phyloP scores from a whole-genome alignment of 2,329 filamentous ascomycete species.

The Colletotrichum sidae region DNA sequence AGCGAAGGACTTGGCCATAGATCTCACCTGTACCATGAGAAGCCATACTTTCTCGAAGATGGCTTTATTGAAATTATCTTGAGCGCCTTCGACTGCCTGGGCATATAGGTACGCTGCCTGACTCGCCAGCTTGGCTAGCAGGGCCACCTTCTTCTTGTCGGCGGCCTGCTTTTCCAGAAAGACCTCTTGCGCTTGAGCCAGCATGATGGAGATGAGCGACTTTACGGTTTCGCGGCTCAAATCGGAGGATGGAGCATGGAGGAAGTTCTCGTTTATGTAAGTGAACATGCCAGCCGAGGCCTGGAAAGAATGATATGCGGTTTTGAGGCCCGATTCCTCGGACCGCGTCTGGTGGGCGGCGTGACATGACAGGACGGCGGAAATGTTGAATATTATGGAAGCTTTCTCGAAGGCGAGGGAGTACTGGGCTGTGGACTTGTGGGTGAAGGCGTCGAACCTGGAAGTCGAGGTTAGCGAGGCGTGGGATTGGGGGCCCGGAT shows the following conservation, averaged over 20 bases:
- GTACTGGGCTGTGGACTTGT: conserved; percentile 96
- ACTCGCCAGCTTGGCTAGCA: conserved; percentile 92
- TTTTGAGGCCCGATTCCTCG: conserved; percentile 93
- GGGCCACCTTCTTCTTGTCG: conserved; percentile 90
- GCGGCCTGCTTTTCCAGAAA: conserved; percentile 96
- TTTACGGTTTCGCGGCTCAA: conserved; percentile 96
- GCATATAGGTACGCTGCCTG: conserved; percentile 90
- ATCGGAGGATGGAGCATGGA: conserved; percentile 97
- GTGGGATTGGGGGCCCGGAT: conserved; percentile 16
- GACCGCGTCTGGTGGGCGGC: conserved; percentile 91
- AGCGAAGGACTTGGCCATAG: neutral
- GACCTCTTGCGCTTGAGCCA: conserved; percentile 96
- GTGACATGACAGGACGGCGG: conserved; percentile 94
- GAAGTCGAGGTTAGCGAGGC: conserved; percentile 9
- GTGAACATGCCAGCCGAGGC: conserved; percentile 99
- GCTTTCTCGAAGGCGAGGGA: conserved; percentile 98
- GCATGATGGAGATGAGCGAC: conserved; percentile 89
- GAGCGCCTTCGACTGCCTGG: conserved; percentile 88
- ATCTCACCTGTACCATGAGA: conserved; percentile 77
- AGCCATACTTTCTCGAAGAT: conserved; percentile 97
- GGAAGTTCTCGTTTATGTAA: conserved; percentile 99
- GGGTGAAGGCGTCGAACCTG: conserved; percentile 99
- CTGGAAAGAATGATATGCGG: conserved; percentile 97
- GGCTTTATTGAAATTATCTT: conserved; percentile 90
- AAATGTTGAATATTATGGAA: conserved; percentile 99